Base-by-base conservation (phyloP, 2,329 filamentous ascomycete species). In the Clonostachys solani region DNA sequence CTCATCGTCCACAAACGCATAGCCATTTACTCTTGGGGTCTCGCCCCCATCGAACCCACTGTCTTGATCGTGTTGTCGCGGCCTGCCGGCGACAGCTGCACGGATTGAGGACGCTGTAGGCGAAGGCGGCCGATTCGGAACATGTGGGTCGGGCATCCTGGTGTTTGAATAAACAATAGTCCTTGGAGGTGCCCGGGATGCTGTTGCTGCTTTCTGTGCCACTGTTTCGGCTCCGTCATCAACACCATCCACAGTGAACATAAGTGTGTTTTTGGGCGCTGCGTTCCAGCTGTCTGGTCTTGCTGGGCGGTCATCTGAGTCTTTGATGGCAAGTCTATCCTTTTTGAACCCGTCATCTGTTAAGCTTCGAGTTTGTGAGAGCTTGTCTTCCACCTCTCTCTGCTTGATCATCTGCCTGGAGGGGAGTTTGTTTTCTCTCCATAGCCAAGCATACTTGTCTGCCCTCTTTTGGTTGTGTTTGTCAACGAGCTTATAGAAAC, bases 21-120 rank as follows among this genome's bases (percentile, higher is more conserved):
- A 99, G 2, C 94, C 94, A 52, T 95, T 95, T 1, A 97, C 89
- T 3, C 89, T 80, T 1, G 92, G 94, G 0, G 92, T 97, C 64
- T 95, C 91, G 15, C 85, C 87, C 2, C 74, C 74, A 0, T 57
- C 56, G 3, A 75, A 75, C 6, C 58, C 71, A 1, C 80, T 80
- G 54, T 89, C 84, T 12, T 81, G 81, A 19, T 84, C 80, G 9
- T 75, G 78, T 3, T 75, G 70, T 9, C 81, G 78, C 5, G 86
- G 81, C 8, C 75, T 81, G 10, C 91, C 89, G 2, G 86, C 83
- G 47, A 96, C 90, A 9, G 92, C 92, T 56, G 92, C 90, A 53
- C 86, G 82, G 18, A 96, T 80, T 2, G 91, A 86, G 5, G 89
- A 94, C 51, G 95, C 74, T 0, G 91, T 92, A 2, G 92, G 92